Conservation (phyloP, 1,139 yeast genomes). For the Yamadazyma dushanensis region DNA sequence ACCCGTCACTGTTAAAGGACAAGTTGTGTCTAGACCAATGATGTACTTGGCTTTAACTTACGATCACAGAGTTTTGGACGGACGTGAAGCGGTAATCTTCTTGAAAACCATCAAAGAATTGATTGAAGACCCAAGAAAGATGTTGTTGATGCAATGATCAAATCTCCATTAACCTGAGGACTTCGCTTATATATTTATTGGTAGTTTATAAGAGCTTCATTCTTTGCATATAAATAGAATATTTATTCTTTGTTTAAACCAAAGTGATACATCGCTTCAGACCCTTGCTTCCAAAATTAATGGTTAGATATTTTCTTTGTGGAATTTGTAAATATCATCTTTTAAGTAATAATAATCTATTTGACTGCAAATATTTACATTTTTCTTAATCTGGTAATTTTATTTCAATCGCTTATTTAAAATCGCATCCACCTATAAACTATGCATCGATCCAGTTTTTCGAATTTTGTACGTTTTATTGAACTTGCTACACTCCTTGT, state of each 20-base stretch:
- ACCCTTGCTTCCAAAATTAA: too few relatives aligned
- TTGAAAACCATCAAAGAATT: constrained; percentile 93
- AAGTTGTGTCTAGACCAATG: constrained; percentile 97
- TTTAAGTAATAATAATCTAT: constrained; percentile 1
- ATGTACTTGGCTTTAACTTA: constrained; percentile 98
- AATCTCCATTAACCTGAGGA: background rate
- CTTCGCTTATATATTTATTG: constrained; percentile 5
- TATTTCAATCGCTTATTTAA: constrained; percentile 8
- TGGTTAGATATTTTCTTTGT: too few relatives aligned
- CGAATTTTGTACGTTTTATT: constrained; percentile 1
- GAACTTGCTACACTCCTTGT: background rate
- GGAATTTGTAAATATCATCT: background rate
- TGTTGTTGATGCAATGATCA: constrained; percentile 66
- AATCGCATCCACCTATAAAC: constrained; percentile 14
- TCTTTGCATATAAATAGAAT: constrained; percentile 9
- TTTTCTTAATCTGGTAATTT: constrained; percentile 12
- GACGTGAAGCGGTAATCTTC: constrained; percentile 98
- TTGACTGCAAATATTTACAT: constrained; percentile 15
- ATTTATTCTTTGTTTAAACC: too few relatives aligned
- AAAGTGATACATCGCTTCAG: too few relatives aligned
- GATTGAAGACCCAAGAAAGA: constrained; percentile 98
- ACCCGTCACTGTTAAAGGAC: constrained; percentile 95
- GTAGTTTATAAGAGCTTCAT: constrained; percentile 4
- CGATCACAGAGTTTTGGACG: constrained; percentile 97
- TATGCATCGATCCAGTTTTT: constrained; percentile 11